Percentiles rank a stretch among this genome's conserved stretches.
phyloP scores from a whole-genome alignment of 768 basidiomycete genomes.

The Tylopilus rubrobrunneus region DNA sequence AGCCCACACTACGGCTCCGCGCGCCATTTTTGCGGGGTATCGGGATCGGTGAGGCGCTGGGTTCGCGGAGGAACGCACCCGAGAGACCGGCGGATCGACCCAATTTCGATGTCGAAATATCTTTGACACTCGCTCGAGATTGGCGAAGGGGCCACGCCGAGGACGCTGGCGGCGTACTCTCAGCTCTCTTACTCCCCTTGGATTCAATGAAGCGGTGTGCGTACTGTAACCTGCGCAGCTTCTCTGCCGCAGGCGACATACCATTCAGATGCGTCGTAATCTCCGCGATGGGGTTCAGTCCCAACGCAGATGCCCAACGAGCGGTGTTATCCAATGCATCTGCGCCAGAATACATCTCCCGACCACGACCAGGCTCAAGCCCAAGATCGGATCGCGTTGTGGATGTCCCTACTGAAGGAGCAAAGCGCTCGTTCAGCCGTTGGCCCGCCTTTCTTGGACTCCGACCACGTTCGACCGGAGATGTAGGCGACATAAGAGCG shows the following conservation, averaged over 20 bases:
- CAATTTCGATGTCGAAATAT: neutral
- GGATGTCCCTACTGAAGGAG: slow-evolving; percentile 23
- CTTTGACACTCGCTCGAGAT: slow-evolving; percentile 11
- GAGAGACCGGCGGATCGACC: slow-evolving; percentile 3
- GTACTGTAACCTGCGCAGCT: slow-evolving; percentile 20
- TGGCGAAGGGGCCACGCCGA: slow-evolving; percentile 17
- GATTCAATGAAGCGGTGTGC: neutral
- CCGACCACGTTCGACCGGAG: slow-evolving; percentile 27
- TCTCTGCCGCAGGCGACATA: slow-evolving; percentile 15
- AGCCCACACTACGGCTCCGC: slow-evolving; percentile 29
- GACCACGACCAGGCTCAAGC: slow-evolving; percentile 18
- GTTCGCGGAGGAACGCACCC: slow-evolving; percentile 27
- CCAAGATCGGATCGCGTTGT: slow-evolving; percentile 22
- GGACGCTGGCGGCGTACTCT: slow-evolving; percentile 29
- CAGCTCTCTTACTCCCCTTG: slow-evolving; percentile 20
- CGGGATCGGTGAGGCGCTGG: slow-evolving; percentile 23
- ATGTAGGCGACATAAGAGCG: slow-evolving; percentile 18
- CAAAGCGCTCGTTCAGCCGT: slow-evolving; percentile 12
- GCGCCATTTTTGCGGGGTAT: slow-evolving; percentile 17
- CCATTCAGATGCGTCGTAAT: slow-evolving; percentile 12
- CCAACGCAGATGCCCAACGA: slow-evolving; percentile 26
- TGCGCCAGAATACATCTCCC: slow-evolving; percentile 17
- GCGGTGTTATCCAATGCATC: slow-evolving; percentile 27
- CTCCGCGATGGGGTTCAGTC: slow-evolving; percentile 22
- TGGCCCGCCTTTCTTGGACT: slow-evolving; percentile 20